These are phyloP conservation scores for Sclerotinia glacialis DNA, from an alignment of 2,329 filamentous ascomycete species.

Conservation along the genomic window DNA sequence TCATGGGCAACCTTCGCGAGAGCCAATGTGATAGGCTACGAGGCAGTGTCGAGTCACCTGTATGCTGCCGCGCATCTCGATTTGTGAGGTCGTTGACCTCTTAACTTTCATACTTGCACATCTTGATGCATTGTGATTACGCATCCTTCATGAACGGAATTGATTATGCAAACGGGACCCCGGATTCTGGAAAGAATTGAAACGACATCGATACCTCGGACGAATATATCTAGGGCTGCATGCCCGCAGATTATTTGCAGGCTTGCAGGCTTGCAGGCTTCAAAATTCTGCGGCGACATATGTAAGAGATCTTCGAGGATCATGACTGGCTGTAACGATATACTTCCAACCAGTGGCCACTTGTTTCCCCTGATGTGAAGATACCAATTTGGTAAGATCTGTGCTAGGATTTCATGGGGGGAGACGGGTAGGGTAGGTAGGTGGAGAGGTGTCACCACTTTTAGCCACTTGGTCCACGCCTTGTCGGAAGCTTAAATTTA, in stretches of 20 bases:
- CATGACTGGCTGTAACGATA: slow-evolving; percentile 8
- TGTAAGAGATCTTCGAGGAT: neutral
- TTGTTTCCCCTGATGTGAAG: slow-evolving; percentile 1
- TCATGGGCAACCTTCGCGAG: neutral
- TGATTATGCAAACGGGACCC: neutral
- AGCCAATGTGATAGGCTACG: neutral
- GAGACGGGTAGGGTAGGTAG: neutral
- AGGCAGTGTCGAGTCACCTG: neutral
- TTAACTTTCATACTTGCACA: neutral
- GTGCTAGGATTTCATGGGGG: slow-evolving; percentile 6
- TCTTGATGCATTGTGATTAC: neutral
- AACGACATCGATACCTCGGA: neutral
- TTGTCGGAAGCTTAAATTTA: slow-evolving; percentile 18
- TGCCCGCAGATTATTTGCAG: neutral
- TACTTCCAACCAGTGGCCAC: neutral
- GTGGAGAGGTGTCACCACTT: slow-evolving; percentile 15
- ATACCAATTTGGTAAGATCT: neutral
- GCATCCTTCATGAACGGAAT: neutral
- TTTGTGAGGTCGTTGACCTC: neutral
- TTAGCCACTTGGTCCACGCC: slow-evolving; percentile 19
- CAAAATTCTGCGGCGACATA: neutral
- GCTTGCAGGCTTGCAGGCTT: neutral
- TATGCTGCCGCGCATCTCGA: neutral
- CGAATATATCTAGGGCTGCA: neutral
- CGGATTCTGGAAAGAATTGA: neutral